Evolutionary conservation across 2,329 filamentous ascomycete genomes (phyloP).

Genomic region (Trichoderma sp.): DNA sequence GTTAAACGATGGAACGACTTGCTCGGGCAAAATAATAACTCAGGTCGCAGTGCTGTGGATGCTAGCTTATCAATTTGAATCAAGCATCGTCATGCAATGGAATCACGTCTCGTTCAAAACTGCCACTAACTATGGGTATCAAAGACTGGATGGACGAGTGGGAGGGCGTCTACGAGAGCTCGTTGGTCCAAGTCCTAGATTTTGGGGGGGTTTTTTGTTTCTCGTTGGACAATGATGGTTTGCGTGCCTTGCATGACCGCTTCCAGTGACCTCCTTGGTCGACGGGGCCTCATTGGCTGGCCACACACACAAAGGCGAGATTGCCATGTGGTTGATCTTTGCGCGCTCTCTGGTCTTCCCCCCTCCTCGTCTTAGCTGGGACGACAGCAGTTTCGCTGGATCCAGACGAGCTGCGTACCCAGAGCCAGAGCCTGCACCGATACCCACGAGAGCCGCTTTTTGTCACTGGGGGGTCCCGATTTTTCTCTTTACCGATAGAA

Average conservation of each 20-base stretch:
- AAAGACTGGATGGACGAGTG: neutral
- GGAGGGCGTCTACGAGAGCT: slow-evolving; percentile 7
- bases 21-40: neutral
- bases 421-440: neutral
- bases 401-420: neutral
- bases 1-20: neutral
- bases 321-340: slow-evolving; percentile 17
- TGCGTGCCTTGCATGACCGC: slow-evolving; percentile 21
- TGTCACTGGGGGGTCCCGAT: neutral
- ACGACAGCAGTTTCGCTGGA: neutral
- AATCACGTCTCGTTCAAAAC: neutral
- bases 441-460: neutral
- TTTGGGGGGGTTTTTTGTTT: neutral
- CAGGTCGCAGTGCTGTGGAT: neutral
- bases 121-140: neutral
- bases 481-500: neutral
- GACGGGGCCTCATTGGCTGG: slow-evolving; percentile 6
- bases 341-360: neutral
- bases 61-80: neutral
- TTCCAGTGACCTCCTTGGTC: neutral
- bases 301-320: slow-evolving; percentile 2
- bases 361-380: neutral
- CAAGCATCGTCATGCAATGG: neutral
- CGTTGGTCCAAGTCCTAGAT: neutral
- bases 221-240: neutral